Evolutionary conservation across 2,329 filamentous ascomycete species (phyloP).

Genomic region (Plectosphaerella plurivora): DNA sequence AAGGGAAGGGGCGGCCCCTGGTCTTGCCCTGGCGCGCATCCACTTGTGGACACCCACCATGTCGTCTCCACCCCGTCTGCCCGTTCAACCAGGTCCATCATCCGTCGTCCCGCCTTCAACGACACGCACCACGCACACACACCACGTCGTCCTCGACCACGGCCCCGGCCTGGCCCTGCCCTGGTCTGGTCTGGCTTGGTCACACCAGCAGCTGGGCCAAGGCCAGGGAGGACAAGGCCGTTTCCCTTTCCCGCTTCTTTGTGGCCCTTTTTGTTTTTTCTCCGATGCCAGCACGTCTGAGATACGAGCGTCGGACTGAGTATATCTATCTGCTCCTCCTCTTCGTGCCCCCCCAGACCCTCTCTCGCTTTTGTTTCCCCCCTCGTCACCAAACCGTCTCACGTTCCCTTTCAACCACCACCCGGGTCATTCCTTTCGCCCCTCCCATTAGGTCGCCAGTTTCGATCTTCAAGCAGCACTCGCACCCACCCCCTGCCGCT

Average conservation of each 20-base stretch:
- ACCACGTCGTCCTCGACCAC: too few species aligned
- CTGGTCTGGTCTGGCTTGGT: neutral
- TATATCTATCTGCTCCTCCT: neutral
- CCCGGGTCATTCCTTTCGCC: neutral
- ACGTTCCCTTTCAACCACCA: slow-evolving; percentile 11
- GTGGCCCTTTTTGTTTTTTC: too few species aligned
- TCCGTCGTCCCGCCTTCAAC: too few species aligned
- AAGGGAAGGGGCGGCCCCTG: too few species aligned
- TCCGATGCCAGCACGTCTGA: too few species aligned
- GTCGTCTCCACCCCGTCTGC: neutral
- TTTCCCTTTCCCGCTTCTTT: too few species aligned
- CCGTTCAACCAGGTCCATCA: neutral
- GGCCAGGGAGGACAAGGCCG: too few species aligned
- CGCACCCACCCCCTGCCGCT: slow-evolving; percentile 21
- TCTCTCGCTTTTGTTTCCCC: slow-evolving; percentile 3
- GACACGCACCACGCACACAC: too few species aligned
- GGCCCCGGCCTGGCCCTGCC: neutral
- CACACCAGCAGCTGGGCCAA: neutral
- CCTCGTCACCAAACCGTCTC: slow-evolving; percentile 7
- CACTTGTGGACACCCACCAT: slow-evolving; percentile 1
- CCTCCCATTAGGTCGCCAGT: slow-evolving; percentile 5
- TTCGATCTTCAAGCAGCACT: slow-evolving; percentile 7
- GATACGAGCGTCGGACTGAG: too few species aligned
- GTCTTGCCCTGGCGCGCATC: slow-evolving; percentile 2
- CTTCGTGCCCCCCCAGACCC: neutral